Conservation (phyloP, 208 protist genomes). For the Herpetomonas tarakana region DNA sequence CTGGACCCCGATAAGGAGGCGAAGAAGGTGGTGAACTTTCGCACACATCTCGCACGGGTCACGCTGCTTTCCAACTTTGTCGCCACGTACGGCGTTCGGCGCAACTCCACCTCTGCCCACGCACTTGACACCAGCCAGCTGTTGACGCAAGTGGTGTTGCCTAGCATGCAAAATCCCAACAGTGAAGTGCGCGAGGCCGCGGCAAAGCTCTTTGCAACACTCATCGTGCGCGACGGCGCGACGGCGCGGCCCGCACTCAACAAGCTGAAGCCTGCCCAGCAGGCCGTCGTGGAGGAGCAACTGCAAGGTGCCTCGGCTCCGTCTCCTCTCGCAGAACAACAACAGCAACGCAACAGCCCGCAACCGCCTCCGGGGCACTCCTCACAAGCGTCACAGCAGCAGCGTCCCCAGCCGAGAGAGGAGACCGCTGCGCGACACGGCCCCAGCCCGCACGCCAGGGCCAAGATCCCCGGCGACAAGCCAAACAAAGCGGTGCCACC, state of each 20-base stretch:
- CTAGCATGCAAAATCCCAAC: constrained; percentile 72
- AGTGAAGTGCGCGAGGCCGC: constrained; percentile 73
- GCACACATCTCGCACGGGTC: constrained; percentile 59
- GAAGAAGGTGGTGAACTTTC: constrained; percentile 54
- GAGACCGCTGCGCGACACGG: neutral
- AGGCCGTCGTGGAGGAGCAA: constrained; percentile 70
- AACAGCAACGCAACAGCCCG: neutral
- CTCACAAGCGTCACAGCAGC: neutral
- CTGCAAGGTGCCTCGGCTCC: too few species aligned
- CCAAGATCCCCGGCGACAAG: neutral
- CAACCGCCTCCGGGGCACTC: too few species aligned
- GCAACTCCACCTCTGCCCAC: constrained; percentile 10
- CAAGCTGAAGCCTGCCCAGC: constrained; percentile 70
- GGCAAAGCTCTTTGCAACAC: constrained; percentile 66
- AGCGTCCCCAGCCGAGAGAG: neutral
- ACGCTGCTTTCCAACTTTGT: constrained; percentile 71
- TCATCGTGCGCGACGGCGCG: constrained; percentile 36
- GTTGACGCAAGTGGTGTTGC: constrained; percentile 54
- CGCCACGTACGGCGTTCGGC: constrained; percentile 56
- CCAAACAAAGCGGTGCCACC: neutral
- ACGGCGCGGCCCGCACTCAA: constrained; percentile 27
- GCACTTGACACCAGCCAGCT: constrained; percentile 49
- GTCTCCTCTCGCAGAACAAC: too few species aligned
- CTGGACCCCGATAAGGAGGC: constrained; percentile 55
- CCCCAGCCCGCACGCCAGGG: neutral